These are phyloP conservation scores for Aspergillus cejpii DNA, from an alignment of 2,329 filamentous ascomycete species.

Conservation along the genomic window DNA sequence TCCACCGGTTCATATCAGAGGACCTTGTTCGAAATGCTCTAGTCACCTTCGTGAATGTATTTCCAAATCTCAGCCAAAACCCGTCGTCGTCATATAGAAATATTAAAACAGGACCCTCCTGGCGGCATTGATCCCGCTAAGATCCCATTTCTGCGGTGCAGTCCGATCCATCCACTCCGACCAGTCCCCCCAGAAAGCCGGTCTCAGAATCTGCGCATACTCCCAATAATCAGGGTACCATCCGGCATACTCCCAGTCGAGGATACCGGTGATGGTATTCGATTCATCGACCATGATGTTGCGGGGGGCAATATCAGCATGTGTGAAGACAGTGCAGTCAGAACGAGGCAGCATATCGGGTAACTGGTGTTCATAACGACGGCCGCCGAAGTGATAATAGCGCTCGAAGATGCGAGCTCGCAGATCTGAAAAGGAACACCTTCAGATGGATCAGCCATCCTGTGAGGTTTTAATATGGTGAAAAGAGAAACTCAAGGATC, in stretches of 20 bases:
- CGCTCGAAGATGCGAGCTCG: conserved; percentile 22
- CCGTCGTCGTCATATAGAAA: no score
- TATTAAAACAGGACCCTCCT: conserved; percentile 11
- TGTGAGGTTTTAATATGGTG: not conserved
- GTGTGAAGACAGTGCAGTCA: conserved; percentile 26
- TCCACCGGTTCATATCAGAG: no score
- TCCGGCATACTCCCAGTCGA: conserved; percentile 40
- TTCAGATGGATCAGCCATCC: not conserved
- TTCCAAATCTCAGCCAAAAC: no score
- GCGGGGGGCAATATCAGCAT: conserved; percentile 29
- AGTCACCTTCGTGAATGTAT: no score
- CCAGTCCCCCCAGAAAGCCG: conserved; percentile 22
- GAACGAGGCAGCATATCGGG: conserved; percentile 22
- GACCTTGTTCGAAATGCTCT: no score
- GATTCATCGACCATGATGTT: conserved; percentile 29
- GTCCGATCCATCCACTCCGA: conserved; percentile 25
- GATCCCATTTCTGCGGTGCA: conserved; percentile 24
- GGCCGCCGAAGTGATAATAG: conserved; percentile 20
- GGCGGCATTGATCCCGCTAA: conserved; percentile 21
- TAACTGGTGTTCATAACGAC: conserved; percentile 16
- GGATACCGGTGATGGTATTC: conserved; percentile 25
- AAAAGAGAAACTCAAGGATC: no score
- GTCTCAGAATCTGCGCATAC: conserved; percentile 31
- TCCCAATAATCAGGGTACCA: conserved; percentile 42
- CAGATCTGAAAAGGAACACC: conserved; percentile 9